Evolutionary conservation across 257 asterid species (phyloP).

Genomic region (Przewalskia tangutica): DNA sequence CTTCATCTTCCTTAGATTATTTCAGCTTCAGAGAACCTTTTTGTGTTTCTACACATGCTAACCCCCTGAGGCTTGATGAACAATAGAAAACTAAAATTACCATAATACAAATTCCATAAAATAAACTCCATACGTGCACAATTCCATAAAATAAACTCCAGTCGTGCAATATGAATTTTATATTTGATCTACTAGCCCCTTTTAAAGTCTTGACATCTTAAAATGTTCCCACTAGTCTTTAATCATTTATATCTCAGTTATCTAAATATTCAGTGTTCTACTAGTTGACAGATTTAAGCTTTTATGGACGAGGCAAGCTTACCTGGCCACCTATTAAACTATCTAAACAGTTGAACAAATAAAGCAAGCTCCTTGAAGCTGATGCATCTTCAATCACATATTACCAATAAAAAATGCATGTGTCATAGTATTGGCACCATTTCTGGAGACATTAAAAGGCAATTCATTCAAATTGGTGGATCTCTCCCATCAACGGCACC

Average conservation of each 20-base stretch:
- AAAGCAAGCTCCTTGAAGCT: not conserved
- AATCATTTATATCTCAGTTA: not conserved
- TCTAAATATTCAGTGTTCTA: not conserved
- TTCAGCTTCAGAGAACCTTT: slow-evolving; percentile 4
- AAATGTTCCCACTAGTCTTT: not conserved
- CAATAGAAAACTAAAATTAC: slow-evolving; percentile 8
- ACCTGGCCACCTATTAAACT: not conserved
- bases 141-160: not conserved
- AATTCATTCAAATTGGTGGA: no score
- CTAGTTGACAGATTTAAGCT: not conserved
- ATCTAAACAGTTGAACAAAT: not conserved
- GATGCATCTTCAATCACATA: slow-evolving; percentile 1
- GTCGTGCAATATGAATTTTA: not conserved
- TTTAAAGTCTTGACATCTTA: not conserved
- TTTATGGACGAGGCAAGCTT: not conserved
- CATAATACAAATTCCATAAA: not conserved
- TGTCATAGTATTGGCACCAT: not conserved
- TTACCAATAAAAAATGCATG: not conserved
- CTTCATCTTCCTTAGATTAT: not conserved
- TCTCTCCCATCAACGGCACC: no score
- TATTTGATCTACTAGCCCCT: not conserved
- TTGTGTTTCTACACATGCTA: slow-evolving; percentile 17
- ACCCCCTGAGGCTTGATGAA: slow-evolving; percentile 14
- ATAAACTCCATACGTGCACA: not conserved
- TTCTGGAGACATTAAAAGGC: not conserved